A percentile compares a stretch with the other conserved stretches of the same genome.
phyloP scores from a whole-genome alignment of 2,329 filamentous ascomycete genomes.

The Penicillium sp. region DNA sequence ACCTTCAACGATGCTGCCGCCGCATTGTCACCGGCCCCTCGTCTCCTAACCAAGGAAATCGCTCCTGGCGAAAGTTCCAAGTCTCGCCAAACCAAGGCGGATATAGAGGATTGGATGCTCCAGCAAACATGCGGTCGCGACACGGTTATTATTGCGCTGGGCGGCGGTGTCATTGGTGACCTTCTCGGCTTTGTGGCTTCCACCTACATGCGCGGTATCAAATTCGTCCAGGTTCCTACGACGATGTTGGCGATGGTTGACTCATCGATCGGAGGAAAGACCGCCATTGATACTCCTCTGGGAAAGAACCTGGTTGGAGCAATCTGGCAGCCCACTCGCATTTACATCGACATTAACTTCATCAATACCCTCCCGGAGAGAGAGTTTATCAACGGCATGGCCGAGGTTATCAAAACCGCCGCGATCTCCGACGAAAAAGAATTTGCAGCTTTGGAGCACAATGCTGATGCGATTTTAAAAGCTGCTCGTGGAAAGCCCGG shows the following conservation, averaged over 20 bases:
- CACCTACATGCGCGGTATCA: conserved; percentile 96
- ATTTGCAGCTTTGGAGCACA: conserved; percentile 77
- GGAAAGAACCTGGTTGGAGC: conserved; percentile 95
- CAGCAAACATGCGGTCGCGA: conserved; percentile 86
- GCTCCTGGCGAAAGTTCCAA: conserved; percentile 93
- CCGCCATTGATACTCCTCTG: conserved; percentile 90
- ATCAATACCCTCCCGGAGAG: conserved; percentile 83
- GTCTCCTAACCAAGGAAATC: conserved; percentile 80
- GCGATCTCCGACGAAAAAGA: conserved; percentile 91
- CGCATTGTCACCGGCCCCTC: conserved; percentile 48
- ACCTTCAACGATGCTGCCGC: conserved; percentile 55
- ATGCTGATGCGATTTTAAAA: conserved; percentile 70
- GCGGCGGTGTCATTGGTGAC: conserved; percentile 94
- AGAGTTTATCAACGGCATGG: conserved; percentile 98
- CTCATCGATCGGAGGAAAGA: conserved; percentile 97
- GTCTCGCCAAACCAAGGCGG: conserved; percentile 85
- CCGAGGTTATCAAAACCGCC: conserved; percentile 95
- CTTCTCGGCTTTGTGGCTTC: conserved; percentile 97
- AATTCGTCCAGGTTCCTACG: conserved; percentile 94
- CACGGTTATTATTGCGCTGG: conserved; percentile 89
- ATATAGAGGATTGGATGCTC: conserved; percentile 97
- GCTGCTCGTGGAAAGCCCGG: conserved; percentile 61
- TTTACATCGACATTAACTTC: conserved; percentile 92
- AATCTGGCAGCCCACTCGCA: conserved; percentile 92
- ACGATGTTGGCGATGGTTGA: conserved; percentile 96